These are phyloP conservation scores for Taiwanofungus camphoratus DNA, from an alignment of 1,284 basidiomycete species.

Conservation along the genomic window DNA sequence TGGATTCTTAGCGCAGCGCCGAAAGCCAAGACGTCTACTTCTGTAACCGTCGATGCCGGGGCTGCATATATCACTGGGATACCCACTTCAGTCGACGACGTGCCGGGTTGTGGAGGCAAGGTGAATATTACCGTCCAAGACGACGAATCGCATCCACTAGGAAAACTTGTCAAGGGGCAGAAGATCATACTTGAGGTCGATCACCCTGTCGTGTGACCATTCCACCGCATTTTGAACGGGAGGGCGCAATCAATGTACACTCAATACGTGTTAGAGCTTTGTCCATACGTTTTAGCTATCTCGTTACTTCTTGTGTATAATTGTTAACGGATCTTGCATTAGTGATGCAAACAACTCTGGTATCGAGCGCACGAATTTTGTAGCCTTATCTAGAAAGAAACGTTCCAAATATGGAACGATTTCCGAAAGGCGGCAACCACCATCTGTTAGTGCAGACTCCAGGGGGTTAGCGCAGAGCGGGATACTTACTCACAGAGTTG, in stretches of 20 bases:
- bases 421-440: too few species aligned
- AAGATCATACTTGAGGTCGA: constrained; percentile 13
- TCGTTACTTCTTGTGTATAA: too few species aligned
- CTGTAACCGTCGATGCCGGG: not conserved
- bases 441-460: too few species aligned
- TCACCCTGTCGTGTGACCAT: constrained; percentile 7
- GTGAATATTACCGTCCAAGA: constrained; percentile 14
- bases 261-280: not conserved
- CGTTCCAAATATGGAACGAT: too few species aligned
- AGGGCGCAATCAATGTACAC: not conserved
- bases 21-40: constrained; percentile 3
- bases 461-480: too few species aligned
- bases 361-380: too few species aligned
- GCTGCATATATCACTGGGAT: not conserved
- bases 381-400: too few species aligned
- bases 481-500: too few species aligned
- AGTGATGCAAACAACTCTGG: too few species aligned
- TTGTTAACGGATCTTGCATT: too few species aligned
- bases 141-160: constrained; percentile 18
- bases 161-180: constrained; percentile 15
- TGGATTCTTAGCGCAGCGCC: constrained; percentile 13
- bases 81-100: not conserved
- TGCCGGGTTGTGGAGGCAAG: constrained; percentile 16
- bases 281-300: too few species aligned
- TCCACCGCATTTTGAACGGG: not conserved